Percentiles rank a stretch among this genome's conserved stretches.
Evolutionary conservation across 2,329 filamentous ascomycete genomes (phyloP).

Genomic region (Zymoseptoria pseudotritici): DNA sequence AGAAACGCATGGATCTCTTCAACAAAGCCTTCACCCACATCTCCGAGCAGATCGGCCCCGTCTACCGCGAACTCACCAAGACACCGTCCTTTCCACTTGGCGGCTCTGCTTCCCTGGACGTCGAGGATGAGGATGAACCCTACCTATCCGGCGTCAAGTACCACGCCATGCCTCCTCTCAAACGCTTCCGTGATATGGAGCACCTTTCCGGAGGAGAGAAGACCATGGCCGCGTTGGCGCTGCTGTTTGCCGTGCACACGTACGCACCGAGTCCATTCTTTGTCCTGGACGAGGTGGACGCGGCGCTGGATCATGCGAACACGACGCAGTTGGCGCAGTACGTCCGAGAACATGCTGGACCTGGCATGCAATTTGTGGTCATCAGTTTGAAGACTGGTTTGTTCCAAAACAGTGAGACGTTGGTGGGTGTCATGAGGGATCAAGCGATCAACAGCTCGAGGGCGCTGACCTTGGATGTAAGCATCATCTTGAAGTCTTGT

Average conservation of each 20-base stretch:
- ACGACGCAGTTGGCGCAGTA: conserved; percentile 95
- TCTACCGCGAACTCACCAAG: conserved; percentile 92
- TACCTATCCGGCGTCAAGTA: conserved; percentile 96
- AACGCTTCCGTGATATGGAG: conserved; percentile 98
- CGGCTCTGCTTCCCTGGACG: conserved; percentile 79
- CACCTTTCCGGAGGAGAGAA: conserved; percentile 96
- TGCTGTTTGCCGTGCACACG: conserved; percentile 92
- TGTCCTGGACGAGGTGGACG: conserved; percentile 95
- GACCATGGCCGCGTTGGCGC: conserved; percentile 94
- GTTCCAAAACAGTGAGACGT: conserved; percentile 91
- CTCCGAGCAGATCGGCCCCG: conserved; percentile 83
- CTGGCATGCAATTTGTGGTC: conserved; percentile 98
- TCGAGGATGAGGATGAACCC: conserved; percentile 92
- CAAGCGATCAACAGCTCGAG: conserved; percentile 88
- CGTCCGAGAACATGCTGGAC: conserved; percentile 84
- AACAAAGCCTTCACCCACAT: conserved; percentile 94
- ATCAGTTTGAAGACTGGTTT: conserved; percentile 92
- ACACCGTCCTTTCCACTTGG: conserved; percentile 89
- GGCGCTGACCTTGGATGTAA: conserved; percentile 90
- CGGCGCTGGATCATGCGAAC: conserved; percentile 95
- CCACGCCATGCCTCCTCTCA: conserved; percentile 95
- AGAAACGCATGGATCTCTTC: conserved; percentile 80
- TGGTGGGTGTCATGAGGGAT: conserved; percentile 93
- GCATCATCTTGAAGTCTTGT: conserved; percentile 32
- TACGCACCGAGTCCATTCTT: conserved; percentile 97